A percentile compares a stretch with the other conserved stretches of the same genome.
These are phyloP conservation scores for Neonectria sp. DNA, from an alignment of 2,329 filamentous ascomycete species.

Conservation along the genomic window DNA sequence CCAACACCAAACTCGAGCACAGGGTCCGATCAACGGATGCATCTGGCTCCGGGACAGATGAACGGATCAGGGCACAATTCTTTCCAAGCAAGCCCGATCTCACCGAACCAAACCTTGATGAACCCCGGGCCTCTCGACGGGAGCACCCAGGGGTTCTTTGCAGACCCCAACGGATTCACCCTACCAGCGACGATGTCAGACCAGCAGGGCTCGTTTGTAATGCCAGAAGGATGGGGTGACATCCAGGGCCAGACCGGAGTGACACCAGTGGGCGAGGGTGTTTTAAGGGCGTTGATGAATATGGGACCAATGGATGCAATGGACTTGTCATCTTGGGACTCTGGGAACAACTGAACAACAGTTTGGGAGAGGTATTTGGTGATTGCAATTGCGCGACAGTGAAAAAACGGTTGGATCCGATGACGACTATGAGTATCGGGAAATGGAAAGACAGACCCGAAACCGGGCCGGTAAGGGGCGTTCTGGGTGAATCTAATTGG, in stretches of 20 bases:
- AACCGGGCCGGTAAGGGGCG: conserved; percentile 29
- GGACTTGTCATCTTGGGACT: conserved; percentile 67
- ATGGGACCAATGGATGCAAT: conserved; percentile 74
- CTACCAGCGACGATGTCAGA: conserved; percentile 42
- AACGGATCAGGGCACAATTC: conserved; percentile 60
- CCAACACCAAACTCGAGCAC: conserved; percentile 73
- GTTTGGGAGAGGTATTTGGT: conserved; percentile 16
- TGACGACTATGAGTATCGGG: conserved; percentile 14
- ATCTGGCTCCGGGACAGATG: conserved; percentile 50
- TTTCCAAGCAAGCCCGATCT: conserved; percentile 67
- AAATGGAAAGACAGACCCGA: conserved; percentile 27
- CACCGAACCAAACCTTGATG: conserved; percentile 59
- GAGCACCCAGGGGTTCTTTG: conserved; percentile 57
- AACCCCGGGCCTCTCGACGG: conserved; percentile 56
- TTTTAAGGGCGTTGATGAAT: conserved; percentile 71
- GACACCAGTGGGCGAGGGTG: conserved; percentile 70
- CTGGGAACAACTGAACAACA: conserved; percentile 47
- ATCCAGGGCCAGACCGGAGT: conserved; percentile 62
- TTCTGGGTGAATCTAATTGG: conserved; percentile 31
- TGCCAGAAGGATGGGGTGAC: conserved; percentile 62
- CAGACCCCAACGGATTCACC: conserved; percentile 56
- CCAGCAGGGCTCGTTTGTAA: conserved; percentile 55
- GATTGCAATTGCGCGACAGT: conserved; percentile 1
- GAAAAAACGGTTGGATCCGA: conserved; percentile 9
- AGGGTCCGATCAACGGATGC: conserved; percentile 50